Conservation (phyloP, 495 filamentous ascomycete species). For the Bombardia bombarda region DNA sequence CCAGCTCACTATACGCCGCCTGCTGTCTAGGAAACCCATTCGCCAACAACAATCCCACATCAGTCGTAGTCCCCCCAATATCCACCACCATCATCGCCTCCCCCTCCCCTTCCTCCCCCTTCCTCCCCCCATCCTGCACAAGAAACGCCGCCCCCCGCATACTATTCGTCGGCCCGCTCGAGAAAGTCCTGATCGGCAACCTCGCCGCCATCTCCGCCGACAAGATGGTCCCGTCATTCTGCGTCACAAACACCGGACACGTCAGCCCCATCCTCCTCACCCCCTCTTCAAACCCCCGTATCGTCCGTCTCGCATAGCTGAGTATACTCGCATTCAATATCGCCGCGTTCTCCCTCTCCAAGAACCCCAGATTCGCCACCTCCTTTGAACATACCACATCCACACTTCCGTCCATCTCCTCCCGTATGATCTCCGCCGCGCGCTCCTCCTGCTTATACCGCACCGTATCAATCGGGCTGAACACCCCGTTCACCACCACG, state of each 20-base stretch:
- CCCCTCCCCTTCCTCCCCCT: not conserved
- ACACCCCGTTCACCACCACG: slow-evolving; percentile 51
- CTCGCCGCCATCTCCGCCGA: slow-evolving; percentile 37
- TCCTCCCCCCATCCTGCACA: slow-evolving; percentile 18
- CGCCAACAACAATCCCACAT: slow-evolving; percentile 32
- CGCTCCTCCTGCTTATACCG: slow-evolving; percentile 42
- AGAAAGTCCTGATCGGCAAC: slow-evolving; percentile 48
- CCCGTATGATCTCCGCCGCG: slow-evolving; percentile 33
- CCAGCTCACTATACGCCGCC: slow-evolving; percentile 33
- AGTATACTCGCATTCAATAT: slow-evolving; percentile 49
- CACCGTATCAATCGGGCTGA: slow-evolving; percentile 46
- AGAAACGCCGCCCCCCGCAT: slow-evolving; percentile 51
- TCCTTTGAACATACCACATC: slow-evolving; percentile 45
- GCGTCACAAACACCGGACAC: slow-evolving; percentile 48
- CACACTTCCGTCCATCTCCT: slow-evolving; percentile 35
- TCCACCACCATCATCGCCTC: slow-evolving; percentile 40
- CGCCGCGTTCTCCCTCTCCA: slow-evolving; percentile 50
- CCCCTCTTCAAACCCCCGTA: slow-evolving; percentile 37
- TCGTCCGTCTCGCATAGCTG: slow-evolving; percentile 40
- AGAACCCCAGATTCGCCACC: slow-evolving; percentile 41
- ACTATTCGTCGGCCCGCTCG: slow-evolving; percentile 47
- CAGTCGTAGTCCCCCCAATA: slow-evolving; percentile 44
- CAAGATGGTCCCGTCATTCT: slow-evolving; percentile 50
- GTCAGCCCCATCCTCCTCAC: slow-evolving; percentile 36
- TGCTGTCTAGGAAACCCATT: slow-evolving; percentile 40